A percentile compares a stretch with the other conserved stretches of the same genome.
phyloP scores from a whole-genome alignment of 345 rosid genomes.

The Sisymbrium irio region DNA sequence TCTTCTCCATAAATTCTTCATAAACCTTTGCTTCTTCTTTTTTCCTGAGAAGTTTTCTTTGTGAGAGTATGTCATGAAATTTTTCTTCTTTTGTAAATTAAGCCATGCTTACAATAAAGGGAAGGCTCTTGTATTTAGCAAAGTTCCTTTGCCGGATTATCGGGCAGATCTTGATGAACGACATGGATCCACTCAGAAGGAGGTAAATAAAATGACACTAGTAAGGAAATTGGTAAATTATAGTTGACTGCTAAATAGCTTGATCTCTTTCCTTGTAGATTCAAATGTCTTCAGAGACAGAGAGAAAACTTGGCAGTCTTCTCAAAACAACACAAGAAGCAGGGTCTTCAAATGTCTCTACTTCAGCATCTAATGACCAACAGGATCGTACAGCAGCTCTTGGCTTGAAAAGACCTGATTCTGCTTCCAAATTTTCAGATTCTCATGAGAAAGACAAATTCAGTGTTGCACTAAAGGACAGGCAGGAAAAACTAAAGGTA shows the following conservation, averaged over 20 bases:
- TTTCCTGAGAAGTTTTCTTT: background rate
- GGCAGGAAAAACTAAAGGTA: constrained; percentile 72
- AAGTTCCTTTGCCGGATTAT: constrained; percentile 88
- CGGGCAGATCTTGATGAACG: constrained; percentile 90
- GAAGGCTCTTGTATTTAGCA: constrained; percentile 83
- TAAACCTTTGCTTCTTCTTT: background rate
- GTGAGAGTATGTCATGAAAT: constrained; percentile 8
- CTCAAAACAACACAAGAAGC: constrained; percentile 51
- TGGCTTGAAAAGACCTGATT: constrained; percentile 36
- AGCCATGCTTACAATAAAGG: constrained; percentile 96
- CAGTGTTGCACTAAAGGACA: constrained; percentile 65
- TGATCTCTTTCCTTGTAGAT: constrained; percentile 50
- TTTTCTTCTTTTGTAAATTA: constrained; percentile 43
- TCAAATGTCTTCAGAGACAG: constrained; percentile 82
- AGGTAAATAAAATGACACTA: constrained; percentile 41
- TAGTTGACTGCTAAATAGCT: background rate
- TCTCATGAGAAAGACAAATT: constrained; percentile 56
- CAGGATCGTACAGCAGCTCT: constrained; percentile 37
- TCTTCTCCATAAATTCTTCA: background rate
- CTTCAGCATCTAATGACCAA: constrained; percentile 33
- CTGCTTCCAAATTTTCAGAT: constrained; percentile 33
- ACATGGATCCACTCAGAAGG: constrained; percentile 89
- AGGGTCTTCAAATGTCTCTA: constrained; percentile 40
- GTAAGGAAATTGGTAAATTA: background rate
- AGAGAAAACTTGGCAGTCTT: constrained; percentile 78